Evolutionary conservation across 2,329 filamentous ascomycete genomes (phyloP).

Genomic region (Neofusicoccum kwambonambiense): DNA sequence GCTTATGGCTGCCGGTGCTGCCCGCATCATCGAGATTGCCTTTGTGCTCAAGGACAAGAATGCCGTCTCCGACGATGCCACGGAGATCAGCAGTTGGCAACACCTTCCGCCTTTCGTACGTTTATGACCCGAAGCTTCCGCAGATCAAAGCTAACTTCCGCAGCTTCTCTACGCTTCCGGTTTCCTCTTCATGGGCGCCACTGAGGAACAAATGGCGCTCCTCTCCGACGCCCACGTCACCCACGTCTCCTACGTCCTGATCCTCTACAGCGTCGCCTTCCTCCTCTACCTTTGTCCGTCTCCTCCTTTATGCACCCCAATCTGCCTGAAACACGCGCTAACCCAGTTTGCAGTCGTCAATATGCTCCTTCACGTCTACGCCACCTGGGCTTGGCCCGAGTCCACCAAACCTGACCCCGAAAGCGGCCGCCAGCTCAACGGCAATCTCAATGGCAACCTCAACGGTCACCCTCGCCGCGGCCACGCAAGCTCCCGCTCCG

Average conservation of each 20-base stretch:
- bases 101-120: conserved; percentile 69
- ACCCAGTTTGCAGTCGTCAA: conserved; percentile 60
- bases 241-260: conserved; percentile 88
- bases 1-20: conserved; percentile 82
- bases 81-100: conserved; percentile 70
- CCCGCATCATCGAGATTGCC: conserved; percentile 84
- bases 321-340: conserved; percentile 19
- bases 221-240: conserved; percentile 73
- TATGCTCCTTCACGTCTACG: conserved; percentile 82
- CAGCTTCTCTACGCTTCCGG: conserved; percentile 88
- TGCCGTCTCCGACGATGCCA: conserved; percentile 64
- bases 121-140: conserved; percentile 24
- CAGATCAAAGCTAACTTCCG: conserved; percentile 23
- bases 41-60: conserved; percentile 78
- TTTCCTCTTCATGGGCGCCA: conserved; percentile 96
- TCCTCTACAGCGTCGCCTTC: conserved; percentile 87
- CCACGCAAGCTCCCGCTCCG: conserved; percentile 40
- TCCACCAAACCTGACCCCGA: conserved; percentile 37
- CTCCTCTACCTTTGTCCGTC: conserved; percentile 78
- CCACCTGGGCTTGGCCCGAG: conserved; percentile 56
- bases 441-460: conserved; percentile 29
- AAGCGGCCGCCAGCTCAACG: conserved; percentile 28
- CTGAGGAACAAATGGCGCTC: conserved; percentile 89
- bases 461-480: conserved; percentile 36
- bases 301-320: conserved; percentile 3